Evolutionary conservation across 495 filamentous ascomycete species (phyloP).

Genomic region (Friedmanniomyces simplex): DNA sequence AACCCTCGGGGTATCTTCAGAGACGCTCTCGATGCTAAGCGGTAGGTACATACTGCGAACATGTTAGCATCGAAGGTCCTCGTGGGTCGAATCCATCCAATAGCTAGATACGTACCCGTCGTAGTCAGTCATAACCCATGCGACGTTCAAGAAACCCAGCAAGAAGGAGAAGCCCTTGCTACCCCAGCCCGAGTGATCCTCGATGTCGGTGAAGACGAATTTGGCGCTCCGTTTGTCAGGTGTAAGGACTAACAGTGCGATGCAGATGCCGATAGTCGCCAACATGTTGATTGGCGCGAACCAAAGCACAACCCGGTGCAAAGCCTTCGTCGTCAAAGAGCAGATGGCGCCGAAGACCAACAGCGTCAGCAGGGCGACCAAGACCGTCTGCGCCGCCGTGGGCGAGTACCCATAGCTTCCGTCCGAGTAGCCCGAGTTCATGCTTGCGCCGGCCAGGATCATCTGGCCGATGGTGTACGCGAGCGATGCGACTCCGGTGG

Average conservation of each 20-base stretch:
- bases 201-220: constrained; percentile 56
- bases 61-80: too few relatives aligned
- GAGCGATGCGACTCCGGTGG: constrained; percentile 53
- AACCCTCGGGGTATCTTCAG: too few relatives aligned
- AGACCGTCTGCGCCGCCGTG: constrained; percentile 51
- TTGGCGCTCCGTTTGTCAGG: constrained; percentile 47
- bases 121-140: constrained; percentile 70
- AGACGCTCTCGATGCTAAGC: too few relatives aligned
- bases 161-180: constrained; percentile 57
- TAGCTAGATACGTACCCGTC: too few relatives aligned
- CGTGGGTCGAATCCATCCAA: too few relatives aligned
- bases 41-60: too few relatives aligned
- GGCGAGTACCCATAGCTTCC: constrained; percentile 36
- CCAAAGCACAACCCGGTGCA: constrained; percentile 57
- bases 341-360: constrained; percentile 51
- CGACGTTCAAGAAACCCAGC: constrained; percentile 58
- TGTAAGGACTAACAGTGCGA: constrained; percentile 49
- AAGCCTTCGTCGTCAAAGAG: constrained; percentile 52
- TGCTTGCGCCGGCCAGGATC: constrained; percentile 55
- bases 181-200: constrained; percentile 49
- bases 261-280: constrained; percentile 44
- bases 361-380: constrained; percentile 49
- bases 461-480: constrained; percentile 60
- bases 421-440: constrained; percentile 40
- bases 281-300: constrained; percentile 59